These are phyloP conservation scores for Globisporangium heterothallicum DNA, from an alignment of 352 stramenopile genomes.

Conservation along the genomic window DNA sequence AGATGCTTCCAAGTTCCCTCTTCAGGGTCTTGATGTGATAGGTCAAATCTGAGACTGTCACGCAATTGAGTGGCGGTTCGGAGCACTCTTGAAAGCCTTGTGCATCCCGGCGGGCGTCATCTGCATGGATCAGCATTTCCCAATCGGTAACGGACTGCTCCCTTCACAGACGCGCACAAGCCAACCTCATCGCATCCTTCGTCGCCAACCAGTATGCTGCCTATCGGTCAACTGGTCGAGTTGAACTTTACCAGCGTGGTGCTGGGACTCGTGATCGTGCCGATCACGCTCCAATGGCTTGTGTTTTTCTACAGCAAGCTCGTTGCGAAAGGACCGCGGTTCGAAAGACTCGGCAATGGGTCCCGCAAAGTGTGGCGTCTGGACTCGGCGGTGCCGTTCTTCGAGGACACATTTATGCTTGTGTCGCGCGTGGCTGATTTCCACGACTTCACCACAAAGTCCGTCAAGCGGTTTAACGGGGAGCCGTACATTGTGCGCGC, in stretches of 20 bases:
- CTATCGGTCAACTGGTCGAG: neutral
- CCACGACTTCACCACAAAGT: slow-evolving; percentile 17
- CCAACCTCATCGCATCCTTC: neutral
- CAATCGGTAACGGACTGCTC: no score
- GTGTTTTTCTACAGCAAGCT: neutral
- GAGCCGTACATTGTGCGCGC: slow-evolving; percentile 11
- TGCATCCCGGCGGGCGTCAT: no score
- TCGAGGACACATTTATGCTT: slow-evolving; percentile 19
- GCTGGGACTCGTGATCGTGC: neutral
- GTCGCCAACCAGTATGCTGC: neutral
- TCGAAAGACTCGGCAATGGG: neutral
- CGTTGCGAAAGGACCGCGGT: neutral
- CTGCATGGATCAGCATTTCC: no score
- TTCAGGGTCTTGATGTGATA: no score
- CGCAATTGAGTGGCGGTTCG: no score
- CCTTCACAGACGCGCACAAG: no score
- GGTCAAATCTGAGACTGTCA: no score
- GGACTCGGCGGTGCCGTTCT: slow-evolving; percentile 14
- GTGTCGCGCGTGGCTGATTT: slow-evolving; percentile 5
- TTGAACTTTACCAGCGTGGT: neutral
- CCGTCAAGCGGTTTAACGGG: slow-evolving; percentile 11
- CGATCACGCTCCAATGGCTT: neutral
- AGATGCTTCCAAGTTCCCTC: no score
- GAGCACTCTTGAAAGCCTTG: no score
- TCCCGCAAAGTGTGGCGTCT: slow-evolving; percentile 1